These are phyloP conservation scores for Nicotiana obtusifolia DNA, from an alignment of 257 asterid species.

Conservation along the genomic window DNA sequence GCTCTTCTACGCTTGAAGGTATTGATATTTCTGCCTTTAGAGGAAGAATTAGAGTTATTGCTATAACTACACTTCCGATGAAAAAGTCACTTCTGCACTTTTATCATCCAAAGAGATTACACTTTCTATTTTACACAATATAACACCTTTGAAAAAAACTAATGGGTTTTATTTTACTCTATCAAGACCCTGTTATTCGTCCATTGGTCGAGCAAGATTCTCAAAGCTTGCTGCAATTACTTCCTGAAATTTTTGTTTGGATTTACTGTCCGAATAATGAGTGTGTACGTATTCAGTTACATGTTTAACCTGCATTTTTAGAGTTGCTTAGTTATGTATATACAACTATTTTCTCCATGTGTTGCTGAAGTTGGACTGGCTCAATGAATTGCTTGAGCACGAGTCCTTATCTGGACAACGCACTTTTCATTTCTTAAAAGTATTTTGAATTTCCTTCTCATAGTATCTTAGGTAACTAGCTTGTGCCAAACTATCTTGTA, in stretches of 20 bases:
- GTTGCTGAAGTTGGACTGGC: constrained; percentile 70
- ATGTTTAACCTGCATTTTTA: constrained; percentile 7
- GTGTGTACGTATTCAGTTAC: constrained; percentile 53
- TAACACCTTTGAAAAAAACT: neutral
- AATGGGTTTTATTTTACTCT: neutral
- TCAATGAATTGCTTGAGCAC: constrained; percentile 63
- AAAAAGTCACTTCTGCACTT: no score
- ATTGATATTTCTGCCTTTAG: no score
- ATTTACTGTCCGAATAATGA: constrained; percentile 89
- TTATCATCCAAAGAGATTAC: no score
- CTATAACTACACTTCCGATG: no score
- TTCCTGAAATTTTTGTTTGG: constrained; percentile 90
- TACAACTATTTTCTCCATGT: constrained; percentile 2
- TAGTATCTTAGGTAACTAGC: neutral
- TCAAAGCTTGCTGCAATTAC: constrained; percentile 50
- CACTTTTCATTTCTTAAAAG: constrained; percentile 16
- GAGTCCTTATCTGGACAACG: constrained; percentile 96
- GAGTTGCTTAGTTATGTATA: neutral
- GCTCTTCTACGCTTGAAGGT: no score
- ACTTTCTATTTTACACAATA: neutral
- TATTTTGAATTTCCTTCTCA: neutral
- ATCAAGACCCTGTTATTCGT: constrained; percentile 71
- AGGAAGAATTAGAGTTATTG: no score
- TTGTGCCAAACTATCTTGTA: neutral
- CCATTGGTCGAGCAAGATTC: constrained; percentile 47